Evolutionary conservation across 305 asterid species (phyloP), one percentile per base, ranked within the genome.

Genomic region (Fraxinus xanthoxyloides): DNA sequence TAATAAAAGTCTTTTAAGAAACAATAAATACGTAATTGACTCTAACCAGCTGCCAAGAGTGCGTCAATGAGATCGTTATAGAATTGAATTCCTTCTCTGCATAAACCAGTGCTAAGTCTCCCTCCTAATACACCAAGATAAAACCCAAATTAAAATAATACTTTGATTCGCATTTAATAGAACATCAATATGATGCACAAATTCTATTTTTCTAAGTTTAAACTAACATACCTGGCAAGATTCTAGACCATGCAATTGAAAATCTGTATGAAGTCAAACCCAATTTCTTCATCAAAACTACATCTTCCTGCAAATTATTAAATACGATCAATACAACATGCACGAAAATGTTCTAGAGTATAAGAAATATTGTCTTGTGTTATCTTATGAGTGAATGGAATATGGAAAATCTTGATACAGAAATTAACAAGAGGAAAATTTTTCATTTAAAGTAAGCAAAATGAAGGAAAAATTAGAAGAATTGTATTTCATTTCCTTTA

Each of bases 181-280:
- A 28, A 28, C 36, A 9, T 46, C 5, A 24, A 48, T 34, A 56
- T 19, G 5, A 1, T 79, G 21, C 38, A 17, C 40, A 70, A 32
- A 38, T 65, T 65, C 28, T 10, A 10, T 10, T 12, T 7, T 69
- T 79, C 0, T 2, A 10, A 10, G 1, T 2, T 40, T 3, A 0
- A 40, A 40, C 1, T 40, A 48, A 48, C 19, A 23, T 38, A 83
- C 90, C 90, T 2, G 90, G 90, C 77, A 87, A 77, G 23, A 87
- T 83, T 79, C 88, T 87, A 28, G 86, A 70, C 90, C 88, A 87
- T 21, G 88, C 82, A 59, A 87, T 83, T 7, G 88, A 87, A 63
- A 87, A 79, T 65, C 90, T 79, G 75, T 84, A 87, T 46, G 87
- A 77, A 1, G 73, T 81, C 32, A 87, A 77, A 0, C 90, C 88